Base-by-base conservation (phyloP, 1,284 basidiomycete genomes). In the Apiotrichum veenhuisii region DNA sequence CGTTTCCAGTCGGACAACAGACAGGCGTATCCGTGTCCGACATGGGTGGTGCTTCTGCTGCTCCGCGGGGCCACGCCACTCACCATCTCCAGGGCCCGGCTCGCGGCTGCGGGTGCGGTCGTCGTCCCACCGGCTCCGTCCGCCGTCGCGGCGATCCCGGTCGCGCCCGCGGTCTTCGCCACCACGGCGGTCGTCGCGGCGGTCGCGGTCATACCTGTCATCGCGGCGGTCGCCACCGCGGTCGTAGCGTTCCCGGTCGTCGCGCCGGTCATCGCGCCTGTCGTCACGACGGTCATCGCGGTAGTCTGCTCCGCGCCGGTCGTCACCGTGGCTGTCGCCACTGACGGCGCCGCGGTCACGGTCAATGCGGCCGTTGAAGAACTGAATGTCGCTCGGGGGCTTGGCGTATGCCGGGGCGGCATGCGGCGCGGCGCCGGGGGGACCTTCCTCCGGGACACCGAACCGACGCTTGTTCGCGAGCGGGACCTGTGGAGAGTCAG, bases 381-480 rank as follows among this genome's bases (percentile, higher is more conserved):
- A 75, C 56, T 72, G 66, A 15, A 73, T 67, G 53, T 74, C 72
- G 11, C 59, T 61, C 7, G 71, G 65, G 20, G 72, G 66, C 49
- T 70, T 66, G 30, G 59, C 59, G 49, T 65, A 66, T 12, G 67
- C 65, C 20, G 69, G 87, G 57, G 87, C 86, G 27, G 88, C n/a
- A n/a, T n/a, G 85, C 2, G 72, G 70, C 0, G 52, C 49, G 5
- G 49, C 45, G 23, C 44, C 15, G 2, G 52, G 85, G 30, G 84
- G 84, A 27, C 78, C 80, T 47, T 78, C 74, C 55, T 73, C 74
- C 34, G 88, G 87, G 47, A 89, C 86, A 54, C 91, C 91, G 77
- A 94, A 94, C 55, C 91, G 87, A 70, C 91, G 87, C 70, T 88
- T 86, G 70, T 86, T 84, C 52, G 88, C 90, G 18, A 80, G 63